Conservation (phyloP, 2,329 filamentous ascomycete species). For the Aspergillus sp. region DNA sequence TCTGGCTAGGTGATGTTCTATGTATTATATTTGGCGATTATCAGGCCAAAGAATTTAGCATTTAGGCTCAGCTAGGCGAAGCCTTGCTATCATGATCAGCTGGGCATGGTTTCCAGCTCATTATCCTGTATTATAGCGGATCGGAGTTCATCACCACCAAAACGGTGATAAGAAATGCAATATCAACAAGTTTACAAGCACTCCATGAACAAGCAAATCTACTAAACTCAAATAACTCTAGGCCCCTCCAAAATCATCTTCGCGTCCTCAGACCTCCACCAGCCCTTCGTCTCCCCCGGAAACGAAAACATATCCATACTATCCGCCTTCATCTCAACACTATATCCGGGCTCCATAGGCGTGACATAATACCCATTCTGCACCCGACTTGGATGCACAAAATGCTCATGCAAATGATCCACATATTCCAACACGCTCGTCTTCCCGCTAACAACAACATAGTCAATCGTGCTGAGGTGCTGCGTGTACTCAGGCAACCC, state of each 20-base stretch:
- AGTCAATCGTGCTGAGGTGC: slow-evolving; percentile 87
- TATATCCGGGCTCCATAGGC: slow-evolving; percentile 75
- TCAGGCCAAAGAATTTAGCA: not conserved
- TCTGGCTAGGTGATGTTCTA: too few relatives aligned
- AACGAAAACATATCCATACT: slow-evolving; percentile 76
- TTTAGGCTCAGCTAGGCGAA: not conserved
- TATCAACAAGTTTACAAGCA: not conserved
- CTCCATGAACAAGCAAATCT: too few relatives aligned
- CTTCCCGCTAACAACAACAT: slow-evolving; percentile 77
- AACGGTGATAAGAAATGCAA: not conserved
- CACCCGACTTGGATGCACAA: slow-evolving; percentile 72
- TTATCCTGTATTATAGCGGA: slow-evolving; percentile 1
- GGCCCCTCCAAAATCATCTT: slow-evolving; percentile 60
- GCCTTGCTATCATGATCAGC: not conserved
- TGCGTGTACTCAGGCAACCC: slow-evolving; percentile 91
- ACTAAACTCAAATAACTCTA: slow-evolving; percentile 13
- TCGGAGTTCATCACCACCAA: not conserved
- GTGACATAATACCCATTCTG: slow-evolving; percentile 84
- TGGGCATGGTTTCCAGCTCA: slow-evolving; percentile 1
- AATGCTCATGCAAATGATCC: slow-evolving; percentile 90
- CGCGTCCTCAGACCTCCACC: slow-evolving; percentile 81
- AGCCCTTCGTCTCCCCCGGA: slow-evolving; percentile 72
- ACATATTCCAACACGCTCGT: slow-evolving; percentile 82
- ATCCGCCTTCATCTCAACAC: slow-evolving; percentile 84
- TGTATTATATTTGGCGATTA: not conserved